Percentiles rank a stretch among this genome's conserved stretches.
phyloP scores from a whole-genome alignment of 2,329 filamentous ascomycete species.

The Aureobasidium sp. region DNA sequence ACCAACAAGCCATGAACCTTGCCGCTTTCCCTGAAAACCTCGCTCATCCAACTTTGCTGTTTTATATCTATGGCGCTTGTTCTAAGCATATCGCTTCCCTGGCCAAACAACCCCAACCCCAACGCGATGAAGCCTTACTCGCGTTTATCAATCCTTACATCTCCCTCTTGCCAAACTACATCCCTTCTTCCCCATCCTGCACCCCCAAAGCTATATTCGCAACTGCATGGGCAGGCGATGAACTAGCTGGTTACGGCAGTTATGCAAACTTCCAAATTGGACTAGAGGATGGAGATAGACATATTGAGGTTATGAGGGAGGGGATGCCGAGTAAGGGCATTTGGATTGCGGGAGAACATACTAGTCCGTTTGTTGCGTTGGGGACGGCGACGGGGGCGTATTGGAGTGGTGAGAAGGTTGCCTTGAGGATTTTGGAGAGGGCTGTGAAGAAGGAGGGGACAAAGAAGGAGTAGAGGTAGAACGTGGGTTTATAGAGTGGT shows the following conservation, averaged over 20 bases:
- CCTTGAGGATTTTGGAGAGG: constrained; percentile 44
- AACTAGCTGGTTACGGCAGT: constrained; percentile 70
- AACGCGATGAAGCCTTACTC: constrained; percentile 49
- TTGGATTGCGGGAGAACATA: constrained; percentile 89
- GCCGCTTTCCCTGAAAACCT: constrained; percentile 51
- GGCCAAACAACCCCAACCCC: constrained; percentile 29
- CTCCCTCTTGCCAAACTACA: constrained; percentile 63
- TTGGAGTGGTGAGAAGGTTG: constrained; percentile 80
- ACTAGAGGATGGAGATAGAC: constrained; percentile 58
- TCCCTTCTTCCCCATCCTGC: constrained; percentile 45
- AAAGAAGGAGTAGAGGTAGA: neutral
- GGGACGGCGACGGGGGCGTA: constrained; percentile 87
- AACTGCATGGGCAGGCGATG: constrained; percentile 71
- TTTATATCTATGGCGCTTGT: constrained; percentile 66
- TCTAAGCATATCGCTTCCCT: constrained; percentile 44
- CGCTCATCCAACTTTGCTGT: constrained; percentile 74
- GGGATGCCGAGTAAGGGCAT: constrained; percentile 56
- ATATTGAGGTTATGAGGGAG: constrained; percentile 54
- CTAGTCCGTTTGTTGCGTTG: constrained; percentile 77
- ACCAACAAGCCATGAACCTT: constrained; percentile 59
- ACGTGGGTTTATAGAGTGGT: neutral
- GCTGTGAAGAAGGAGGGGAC: neutral
- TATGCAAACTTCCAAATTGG: constrained; percentile 83
- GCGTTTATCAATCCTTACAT: constrained; percentile 71
- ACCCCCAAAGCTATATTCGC: constrained; percentile 55